These are phyloP conservation scores for Pestalotiopsis sp. DNA, from an alignment of 2,329 filamentous ascomycete species.

Conservation along the genomic window DNA sequence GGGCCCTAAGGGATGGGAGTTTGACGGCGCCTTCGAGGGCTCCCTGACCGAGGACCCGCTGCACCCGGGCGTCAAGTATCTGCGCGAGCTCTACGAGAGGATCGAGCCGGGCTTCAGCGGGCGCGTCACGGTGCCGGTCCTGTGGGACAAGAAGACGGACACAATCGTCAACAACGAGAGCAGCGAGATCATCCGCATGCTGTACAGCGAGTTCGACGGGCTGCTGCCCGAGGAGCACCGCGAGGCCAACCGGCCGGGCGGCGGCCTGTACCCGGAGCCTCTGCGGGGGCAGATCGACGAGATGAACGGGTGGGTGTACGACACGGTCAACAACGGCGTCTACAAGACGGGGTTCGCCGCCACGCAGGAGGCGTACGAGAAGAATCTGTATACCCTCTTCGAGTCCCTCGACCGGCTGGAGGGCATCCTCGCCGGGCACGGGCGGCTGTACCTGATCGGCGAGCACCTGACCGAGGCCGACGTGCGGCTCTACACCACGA, in stretches of 20 bases:
- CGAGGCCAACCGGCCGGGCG: conserved; percentile 47
- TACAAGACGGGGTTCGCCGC: conserved; percentile 64
- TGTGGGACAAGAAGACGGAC: conserved; percentile 68
- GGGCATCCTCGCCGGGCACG: conserved; percentile 46
- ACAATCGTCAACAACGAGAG: conserved; percentile 83
- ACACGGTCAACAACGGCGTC: conserved; percentile 49
- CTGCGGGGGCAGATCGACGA: conserved; percentile 60
- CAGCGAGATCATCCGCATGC: conserved; percentile 81
- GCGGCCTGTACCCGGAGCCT: conserved; percentile 58
- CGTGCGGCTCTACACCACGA: conserved; percentile 65
- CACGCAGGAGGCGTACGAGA: conserved; percentile 65
- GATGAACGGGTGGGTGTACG: conserved; percentile 68
- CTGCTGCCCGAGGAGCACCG: conserved; percentile 52
- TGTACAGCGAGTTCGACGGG: conserved; percentile 72
- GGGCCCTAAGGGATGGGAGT: conserved; percentile 56
- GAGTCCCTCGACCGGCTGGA: conserved; percentile 65
- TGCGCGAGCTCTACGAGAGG: conserved; percentile 71
- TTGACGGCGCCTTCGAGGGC: conserved; percentile 40
- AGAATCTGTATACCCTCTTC: conserved; percentile 61
- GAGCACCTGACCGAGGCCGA: conserved; percentile 67
- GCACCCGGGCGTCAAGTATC: conserved; percentile 60
- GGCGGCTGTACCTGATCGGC: conserved; percentile 60
- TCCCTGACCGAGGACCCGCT: conserved; percentile 58
- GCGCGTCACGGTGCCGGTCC: conserved; percentile 71
- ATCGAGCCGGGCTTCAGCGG: conserved; percentile 67